These are phyloP conservation scores for Exophiala sideris DNA, from an alignment of 2,329 filamentous ascomycete genomes.

Conservation along the genomic window DNA sequence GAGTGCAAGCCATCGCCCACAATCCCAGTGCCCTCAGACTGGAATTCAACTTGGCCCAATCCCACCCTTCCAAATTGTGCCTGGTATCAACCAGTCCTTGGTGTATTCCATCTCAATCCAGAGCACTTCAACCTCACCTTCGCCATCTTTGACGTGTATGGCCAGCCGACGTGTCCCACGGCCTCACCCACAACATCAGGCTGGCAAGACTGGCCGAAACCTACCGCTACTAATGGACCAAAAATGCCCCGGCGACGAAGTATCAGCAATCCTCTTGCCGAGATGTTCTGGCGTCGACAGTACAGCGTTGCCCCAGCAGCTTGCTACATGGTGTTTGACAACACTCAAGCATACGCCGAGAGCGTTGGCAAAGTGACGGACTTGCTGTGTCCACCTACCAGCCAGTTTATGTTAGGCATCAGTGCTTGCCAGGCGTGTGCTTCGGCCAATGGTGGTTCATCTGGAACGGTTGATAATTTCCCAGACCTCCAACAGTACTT, in stretches of 20 bases:
- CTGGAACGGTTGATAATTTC: background rate
- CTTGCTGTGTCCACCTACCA: background rate
- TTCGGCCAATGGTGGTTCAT: background rate
- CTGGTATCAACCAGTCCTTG: conserved; percentile 20
- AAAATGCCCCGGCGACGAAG: conserved; percentile 2
- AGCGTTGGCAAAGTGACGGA: conserved; percentile 1
- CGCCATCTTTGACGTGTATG: conserved; percentile 52
- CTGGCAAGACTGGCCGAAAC: conserved; percentile 3
- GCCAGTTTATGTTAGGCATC: background rate
- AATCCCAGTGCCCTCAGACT: conserved; percentile 22
- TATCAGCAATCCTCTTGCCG: conserved; percentile 7
- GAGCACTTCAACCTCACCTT: conserved; percentile 60
- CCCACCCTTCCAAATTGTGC: conserved; percentile 15
- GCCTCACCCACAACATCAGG: background rate
- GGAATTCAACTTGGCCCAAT: conserved; percentile 7
- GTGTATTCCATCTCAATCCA: conserved; percentile 65
- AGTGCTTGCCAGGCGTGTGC: background rate
- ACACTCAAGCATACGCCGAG: conserved; percentile 5
- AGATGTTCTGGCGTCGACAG: conserved; percentile 9
- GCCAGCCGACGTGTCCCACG: conserved; percentile 16
- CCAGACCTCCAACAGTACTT: conserved; percentile 8
- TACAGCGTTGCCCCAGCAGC: conserved; percentile 3
- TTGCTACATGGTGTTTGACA: conserved; percentile 15
- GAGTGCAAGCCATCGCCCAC: conserved; percentile 38
- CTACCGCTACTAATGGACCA: conserved; percentile 1